Percentiles rank a stretch among this genome's conserved stretches.
phyloP scores from a whole-genome alignment of 148 eudicot genomes.

The Selenicereus undatus region DNA sequence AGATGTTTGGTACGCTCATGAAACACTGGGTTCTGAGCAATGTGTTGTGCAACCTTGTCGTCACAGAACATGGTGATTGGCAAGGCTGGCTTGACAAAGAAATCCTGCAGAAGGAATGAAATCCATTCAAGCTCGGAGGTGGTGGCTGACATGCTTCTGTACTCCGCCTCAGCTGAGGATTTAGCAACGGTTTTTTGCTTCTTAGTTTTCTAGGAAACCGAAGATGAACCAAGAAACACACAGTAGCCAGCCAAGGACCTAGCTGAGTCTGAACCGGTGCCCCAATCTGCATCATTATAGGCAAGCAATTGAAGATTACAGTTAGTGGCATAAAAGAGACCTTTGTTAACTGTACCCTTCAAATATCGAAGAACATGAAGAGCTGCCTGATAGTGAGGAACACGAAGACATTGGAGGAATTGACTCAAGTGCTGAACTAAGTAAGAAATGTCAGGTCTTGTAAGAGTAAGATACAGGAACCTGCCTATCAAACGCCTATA shows the following conservation, averaged over 20 bases:
- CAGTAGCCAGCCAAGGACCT: background rate
- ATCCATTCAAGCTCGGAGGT: background rate
- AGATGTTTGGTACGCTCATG: too few relatives aligned
- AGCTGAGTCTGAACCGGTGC: background rate
- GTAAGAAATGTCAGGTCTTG: background rate
- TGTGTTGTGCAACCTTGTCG: background rate
- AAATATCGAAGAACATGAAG: too few relatives aligned
- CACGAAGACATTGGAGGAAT: too few relatives aligned
- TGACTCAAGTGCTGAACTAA: background rate
- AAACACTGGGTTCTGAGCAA: background rate
- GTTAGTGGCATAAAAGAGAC: too few relatives aligned
- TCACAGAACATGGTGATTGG: background rate
- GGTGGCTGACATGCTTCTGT: background rate
- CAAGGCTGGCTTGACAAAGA: background rate
- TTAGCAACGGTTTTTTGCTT: background rate
- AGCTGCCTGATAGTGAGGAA: too few relatives aligned
- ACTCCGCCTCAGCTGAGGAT: background rate
- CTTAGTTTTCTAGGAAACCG: too few relatives aligned
- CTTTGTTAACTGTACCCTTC: too few relatives aligned
- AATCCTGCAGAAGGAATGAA: background rate
- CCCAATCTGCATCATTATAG: background rate
- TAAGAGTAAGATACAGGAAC: background rate
- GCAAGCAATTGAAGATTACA: background rate
- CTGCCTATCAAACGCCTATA: background rate
- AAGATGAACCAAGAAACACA: too few relatives aligned